A percentile compares a stretch with the other conserved stretches of the same genome.
Conservation (phyloP, 1,284 basidiomycete species). For the Meira nashicola region DNA sequence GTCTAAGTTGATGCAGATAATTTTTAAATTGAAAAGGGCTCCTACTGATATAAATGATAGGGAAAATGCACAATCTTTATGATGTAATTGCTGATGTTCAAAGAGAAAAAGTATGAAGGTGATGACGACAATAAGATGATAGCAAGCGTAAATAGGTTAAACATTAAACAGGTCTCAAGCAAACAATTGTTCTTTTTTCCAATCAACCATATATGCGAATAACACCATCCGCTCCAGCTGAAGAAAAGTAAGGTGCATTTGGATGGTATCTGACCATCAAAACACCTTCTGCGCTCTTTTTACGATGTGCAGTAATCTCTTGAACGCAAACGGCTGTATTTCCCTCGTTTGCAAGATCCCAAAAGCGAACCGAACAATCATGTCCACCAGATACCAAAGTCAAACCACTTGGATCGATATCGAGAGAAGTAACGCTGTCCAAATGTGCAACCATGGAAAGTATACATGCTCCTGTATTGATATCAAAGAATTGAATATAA, state of each 20-base stretch:
- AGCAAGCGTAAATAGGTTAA: too few relatives aligned
- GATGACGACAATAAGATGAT: too few relatives aligned
- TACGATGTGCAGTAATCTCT: slow-evolving; percentile 75
- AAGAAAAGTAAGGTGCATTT: slow-evolving; percentile 78
- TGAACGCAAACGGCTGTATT: slow-evolving; percentile 65
- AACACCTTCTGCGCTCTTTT: slow-evolving; percentile 81
- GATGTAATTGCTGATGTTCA: too few relatives aligned
- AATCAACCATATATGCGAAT: slow-evolving; percentile 66
- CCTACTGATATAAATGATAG: too few relatives aligned
- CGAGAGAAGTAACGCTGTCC: slow-evolving; percentile 82
- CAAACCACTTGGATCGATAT: slow-evolving; percentile 79
- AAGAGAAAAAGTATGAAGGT: too few relatives aligned
- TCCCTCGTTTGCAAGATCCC: slow-evolving; percentile 61
- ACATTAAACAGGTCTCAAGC: too few relatives aligned
- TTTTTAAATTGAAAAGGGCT: too few relatives aligned
- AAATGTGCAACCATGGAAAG: slow-evolving; percentile 85
- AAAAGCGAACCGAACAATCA: slow-evolving; percentile 89
- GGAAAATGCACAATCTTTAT: too few relatives aligned
- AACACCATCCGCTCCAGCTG: slow-evolving; percentile 89
- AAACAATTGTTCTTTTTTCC: too few relatives aligned
- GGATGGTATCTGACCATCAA: slow-evolving; percentile 80
- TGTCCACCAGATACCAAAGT: slow-evolving; percentile 84
- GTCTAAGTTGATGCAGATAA: too few relatives aligned
- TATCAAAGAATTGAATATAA: slow-evolving; percentile 82
- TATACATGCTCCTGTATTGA: slow-evolving; percentile 73